Evolutionary conservation across 306 rosid genomes (phyloP).

Genomic region (Cucurbita maxima): DNA sequence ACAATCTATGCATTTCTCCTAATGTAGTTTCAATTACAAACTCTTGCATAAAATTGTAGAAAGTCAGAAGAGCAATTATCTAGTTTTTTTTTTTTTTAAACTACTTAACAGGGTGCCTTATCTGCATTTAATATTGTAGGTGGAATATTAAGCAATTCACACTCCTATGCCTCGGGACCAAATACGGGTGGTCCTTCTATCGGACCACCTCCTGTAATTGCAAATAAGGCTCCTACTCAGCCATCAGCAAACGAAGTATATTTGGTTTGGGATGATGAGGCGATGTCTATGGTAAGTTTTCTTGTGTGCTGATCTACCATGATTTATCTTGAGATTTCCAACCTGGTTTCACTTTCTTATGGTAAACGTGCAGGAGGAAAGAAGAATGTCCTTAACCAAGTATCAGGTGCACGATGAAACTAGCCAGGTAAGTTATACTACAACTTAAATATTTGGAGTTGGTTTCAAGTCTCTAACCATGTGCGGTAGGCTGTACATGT

Average conservation of each 20-base stretch:
- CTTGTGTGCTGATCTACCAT: not conserved
- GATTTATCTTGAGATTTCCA: not conserved
- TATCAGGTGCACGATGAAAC: conserved; percentile 99
- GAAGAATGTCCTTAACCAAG: conserved; percentile 80
- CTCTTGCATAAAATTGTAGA: not conserved
- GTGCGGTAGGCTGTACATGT: conserved; percentile 62
- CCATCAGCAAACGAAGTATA: conserved; percentile 91
- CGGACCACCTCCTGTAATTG: conserved; percentile 96
- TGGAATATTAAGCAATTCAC: conserved; percentile 45
- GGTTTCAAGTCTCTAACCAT: conserved; percentile 8
- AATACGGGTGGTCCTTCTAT: conserved; percentile 97
- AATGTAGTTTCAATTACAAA: not conserved
- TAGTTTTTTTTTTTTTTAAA: conserved; percentile 2
- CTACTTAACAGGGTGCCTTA: conserved; percentile 2
- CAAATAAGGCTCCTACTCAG: conserved; percentile 79
- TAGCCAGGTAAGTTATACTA: conserved; percentile 99
- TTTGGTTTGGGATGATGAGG: conserved; percentile 99
- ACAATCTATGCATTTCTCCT: not conserved
- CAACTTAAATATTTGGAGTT: conserved; percentile 24
- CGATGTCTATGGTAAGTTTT: conserved; percentile 89
- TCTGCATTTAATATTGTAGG: conserved; percentile 26
- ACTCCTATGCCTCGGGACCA: conserved; percentile 96
- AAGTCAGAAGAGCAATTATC: not conserved
- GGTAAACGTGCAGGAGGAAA: conserved; percentile 65
- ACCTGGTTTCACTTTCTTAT: not conserved